Conservation (phyloP, 495 filamentous ascomycete species). For the Choiromyces venosus region DNA sequence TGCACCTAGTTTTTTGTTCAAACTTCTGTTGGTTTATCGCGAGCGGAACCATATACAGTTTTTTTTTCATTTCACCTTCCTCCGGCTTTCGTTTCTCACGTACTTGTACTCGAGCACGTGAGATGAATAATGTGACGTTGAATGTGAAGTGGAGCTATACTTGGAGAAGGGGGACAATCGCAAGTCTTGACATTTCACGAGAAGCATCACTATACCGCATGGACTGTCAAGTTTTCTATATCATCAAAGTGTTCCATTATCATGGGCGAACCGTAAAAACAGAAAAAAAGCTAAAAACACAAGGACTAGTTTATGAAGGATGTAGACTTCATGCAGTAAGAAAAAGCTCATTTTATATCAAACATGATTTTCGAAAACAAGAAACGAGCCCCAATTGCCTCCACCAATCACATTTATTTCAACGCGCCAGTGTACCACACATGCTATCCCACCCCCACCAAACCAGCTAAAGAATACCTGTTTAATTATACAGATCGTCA, state of each 20-base stretch:
- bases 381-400: background rate
- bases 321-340: background rate
- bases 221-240: background rate
- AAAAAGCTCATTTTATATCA: background rate
- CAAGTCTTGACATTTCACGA: background rate
- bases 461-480: slow-evolving; percentile 25
- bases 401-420: background rate
- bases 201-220: background rate
- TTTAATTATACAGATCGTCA: slow-evolving; percentile 67
- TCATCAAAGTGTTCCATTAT: slow-evolving; percentile 4
- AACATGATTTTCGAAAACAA: background rate
- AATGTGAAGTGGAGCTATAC: background rate
- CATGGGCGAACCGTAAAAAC: background rate
- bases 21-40: too few species aligned
- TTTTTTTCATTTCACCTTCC: background rate
- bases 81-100: background rate
- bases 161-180: background rate
- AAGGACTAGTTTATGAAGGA: background rate
- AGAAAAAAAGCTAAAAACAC: background rate
- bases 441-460: background rate
- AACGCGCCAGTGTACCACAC: background rate
- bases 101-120: background rate
- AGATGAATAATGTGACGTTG: background rate
- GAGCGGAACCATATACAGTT: too few species aligned
- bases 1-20: too few species aligned